These are phyloP conservation scores for Boechera retrofracta DNA, from an alignment of 345 rosid species.

Conservation along the genomic window DNA sequence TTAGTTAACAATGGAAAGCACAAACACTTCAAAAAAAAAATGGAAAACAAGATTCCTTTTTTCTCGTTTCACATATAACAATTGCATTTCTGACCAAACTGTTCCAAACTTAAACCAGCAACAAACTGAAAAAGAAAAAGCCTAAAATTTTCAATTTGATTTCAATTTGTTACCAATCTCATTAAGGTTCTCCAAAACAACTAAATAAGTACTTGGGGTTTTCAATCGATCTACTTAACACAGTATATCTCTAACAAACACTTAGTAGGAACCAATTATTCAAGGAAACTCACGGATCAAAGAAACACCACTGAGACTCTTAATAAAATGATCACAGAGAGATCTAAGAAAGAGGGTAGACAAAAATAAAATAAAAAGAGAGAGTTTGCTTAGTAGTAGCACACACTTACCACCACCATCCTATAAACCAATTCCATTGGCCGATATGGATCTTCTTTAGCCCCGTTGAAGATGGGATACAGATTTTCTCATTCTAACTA, in stretches of 20 bases:
- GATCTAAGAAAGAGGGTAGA: conserved; percentile 24
- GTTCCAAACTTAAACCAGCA: conserved; percentile 2
- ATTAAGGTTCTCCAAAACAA: background rate
- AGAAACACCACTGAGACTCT: conserved; percentile 1
- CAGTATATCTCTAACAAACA: background rate
- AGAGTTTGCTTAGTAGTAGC: conserved; percentile 6
- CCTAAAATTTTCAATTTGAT: background rate
- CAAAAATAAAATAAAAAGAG: too few relatives aligned
- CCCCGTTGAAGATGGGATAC: conserved; percentile 30
- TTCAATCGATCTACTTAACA: background rate
- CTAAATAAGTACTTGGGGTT: background rate
- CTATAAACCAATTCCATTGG: conserved; percentile 35
- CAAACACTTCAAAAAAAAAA: background rate
- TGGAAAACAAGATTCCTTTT: too few relatives aligned
- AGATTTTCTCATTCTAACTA: conserved; percentile 22
- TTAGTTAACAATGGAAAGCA: background rate
- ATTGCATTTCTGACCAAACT: background rate
- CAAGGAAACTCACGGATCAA: conserved; percentile 13
- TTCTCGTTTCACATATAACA: too few relatives aligned
- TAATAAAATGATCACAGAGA: conserved; percentile 12
- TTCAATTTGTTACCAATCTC: conserved; percentile 4
- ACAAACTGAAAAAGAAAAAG: background rate
- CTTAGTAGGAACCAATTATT: conserved; percentile 11
- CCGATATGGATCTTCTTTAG: conserved; percentile 28
- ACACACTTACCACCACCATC: conserved; percentile 26